Base-by-base conservation (phyloP, 2,329 filamentous ascomycete genomes). In the Phoma sp. region DNA sequence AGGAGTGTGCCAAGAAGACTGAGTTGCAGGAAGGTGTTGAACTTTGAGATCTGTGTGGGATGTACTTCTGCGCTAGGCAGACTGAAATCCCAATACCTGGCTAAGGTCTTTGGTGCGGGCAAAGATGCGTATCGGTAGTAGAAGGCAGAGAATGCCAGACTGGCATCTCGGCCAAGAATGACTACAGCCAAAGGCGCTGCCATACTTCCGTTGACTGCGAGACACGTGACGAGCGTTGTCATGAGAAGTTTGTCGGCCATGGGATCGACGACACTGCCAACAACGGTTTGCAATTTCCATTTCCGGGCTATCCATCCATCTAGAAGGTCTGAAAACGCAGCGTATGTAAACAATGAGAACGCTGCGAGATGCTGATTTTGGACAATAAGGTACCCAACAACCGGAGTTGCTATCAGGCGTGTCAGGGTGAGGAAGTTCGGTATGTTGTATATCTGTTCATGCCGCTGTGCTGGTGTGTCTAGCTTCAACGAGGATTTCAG, bases 181-280 rank as follows among this genome's bases (percentile, higher is more conserved):
- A 98, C 86, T n/a, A 83, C 84, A 2, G 93, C 93, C 3, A 98
- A 82, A 85, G 93, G 97, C 30, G 93, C 79, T 53, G 93, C 92
- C 43, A 99, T 81, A 12, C 87, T 84, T 3, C 92, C 92, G 66
- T 96, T 92, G 58, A 89, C 81, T 4, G 93, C 92, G 37, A 98
- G 78, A 61, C 90, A 92, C 11, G 93, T 87, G 0, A 93, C 96
- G 66, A 96, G 77, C 53, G 96, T 87, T 0, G 93, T 97, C 95
- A 99, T 98, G 60, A 99, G 83, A 7, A 87, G 84, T 79, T 99
- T 99, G 77, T 99, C 95, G 3, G 95, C 95, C 90, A 97, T 95
- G 5, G 95, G 95, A 36, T 74, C 69, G 58, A 99, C 92, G 25
- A 99, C 87, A 48, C 91, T 96, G 48, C 95, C 95, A 9, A 98